These are phyloP conservation scores for Nicotiana knightiana DNA, from an alignment of 257 asterid species.

Conservation along the genomic window DNA sequence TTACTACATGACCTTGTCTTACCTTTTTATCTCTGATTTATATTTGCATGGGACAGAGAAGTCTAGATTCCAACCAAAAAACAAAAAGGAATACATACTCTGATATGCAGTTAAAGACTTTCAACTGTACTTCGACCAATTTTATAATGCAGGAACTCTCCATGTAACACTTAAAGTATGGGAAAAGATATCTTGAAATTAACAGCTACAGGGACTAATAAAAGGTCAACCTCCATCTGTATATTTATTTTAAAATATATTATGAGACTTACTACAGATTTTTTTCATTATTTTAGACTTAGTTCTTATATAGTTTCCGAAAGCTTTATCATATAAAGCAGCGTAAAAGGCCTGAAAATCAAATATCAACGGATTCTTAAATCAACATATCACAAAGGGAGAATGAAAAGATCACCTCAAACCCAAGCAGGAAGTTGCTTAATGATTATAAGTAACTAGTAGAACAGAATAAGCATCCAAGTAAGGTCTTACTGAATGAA, in stretches of 20 bases:
- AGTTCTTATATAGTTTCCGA: background rate
- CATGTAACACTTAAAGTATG: background rate
- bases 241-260: background rate
- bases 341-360: slow-evolving; percentile 4
- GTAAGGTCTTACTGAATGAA: slow-evolving; percentile 65
- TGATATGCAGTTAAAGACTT: background rate
- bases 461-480: slow-evolving; percentile 5
- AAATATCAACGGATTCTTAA: slow-evolving; percentile 15
- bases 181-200: background rate
- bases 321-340: background rate
- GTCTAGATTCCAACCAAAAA: background rate
- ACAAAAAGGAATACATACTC: background rate
- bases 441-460: background rate
- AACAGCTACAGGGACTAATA: background rate
- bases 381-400: slow-evolving; percentile 13
- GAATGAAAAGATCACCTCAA: slow-evolving; percentile 8
- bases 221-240: background rate
- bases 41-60: background rate
- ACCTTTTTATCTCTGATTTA: background rate
- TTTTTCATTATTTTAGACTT: background rate
- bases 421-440: slow-evolving; percentile 2
- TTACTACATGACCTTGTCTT: background rate
- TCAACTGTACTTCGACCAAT: background rate
- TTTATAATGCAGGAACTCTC: background rate
- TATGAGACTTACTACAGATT: background rate